Evolutionary conservation across 768 basidiomycete species (phyloP).

Genomic region (Candolleomyces aberdarensis): DNA sequence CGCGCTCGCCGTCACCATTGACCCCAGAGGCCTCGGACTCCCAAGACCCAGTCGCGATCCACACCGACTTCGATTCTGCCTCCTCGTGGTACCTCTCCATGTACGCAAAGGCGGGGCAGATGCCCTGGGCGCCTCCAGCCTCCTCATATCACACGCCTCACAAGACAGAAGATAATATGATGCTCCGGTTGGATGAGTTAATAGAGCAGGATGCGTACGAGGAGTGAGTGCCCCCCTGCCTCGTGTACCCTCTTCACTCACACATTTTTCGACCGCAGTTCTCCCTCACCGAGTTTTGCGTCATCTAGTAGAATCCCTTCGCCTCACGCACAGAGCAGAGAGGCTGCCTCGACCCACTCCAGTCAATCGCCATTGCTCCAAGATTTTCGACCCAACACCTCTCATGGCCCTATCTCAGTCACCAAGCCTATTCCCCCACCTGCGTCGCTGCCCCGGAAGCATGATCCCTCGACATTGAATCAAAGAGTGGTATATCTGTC

Average conservation of each 20-base stretch:
- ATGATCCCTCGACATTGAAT: slow-evolving; percentile 44
- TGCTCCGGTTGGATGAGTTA: slow-evolving; percentile 70
- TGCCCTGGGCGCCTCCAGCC: slow-evolving; percentile 41
- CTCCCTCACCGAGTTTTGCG: slow-evolving; percentile 31
- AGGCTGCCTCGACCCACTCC: slow-evolving; percentile 18
- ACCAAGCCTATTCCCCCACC: slow-evolving; percentile 71
- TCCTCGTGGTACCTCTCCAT: slow-evolving; percentile 59
- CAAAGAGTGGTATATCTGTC: slow-evolving; percentile 68
- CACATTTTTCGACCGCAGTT: slow-evolving; percentile 23
- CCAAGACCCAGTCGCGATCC: slow-evolving; percentile 48
- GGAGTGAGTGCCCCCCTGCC: slow-evolving; percentile 48
- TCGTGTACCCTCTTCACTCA: slow-evolving; percentile 10
- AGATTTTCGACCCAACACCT: slow-evolving; percentile 28
- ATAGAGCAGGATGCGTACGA: slow-evolving; percentile 74
- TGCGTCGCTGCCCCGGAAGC: slow-evolving; percentile 53
- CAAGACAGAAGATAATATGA: slow-evolving; percentile 50
- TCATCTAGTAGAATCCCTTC: slow-evolving; percentile 29
- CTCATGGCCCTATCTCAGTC: slow-evolving; percentile 40
- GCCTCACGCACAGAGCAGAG: slow-evolving; percentile 24
- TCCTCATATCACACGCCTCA: slow-evolving; percentile 33
- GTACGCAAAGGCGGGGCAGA: slow-evolving; percentile 38
- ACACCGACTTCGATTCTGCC: slow-evolving; percentile 42
- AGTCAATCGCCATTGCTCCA: slow-evolving; percentile 20
- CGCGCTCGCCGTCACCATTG: slow-evolving; percentile 70
- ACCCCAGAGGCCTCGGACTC: slow-evolving; percentile 65